phyloP scores from a whole-genome alignment of 1,139 yeast species.

The Geotrichum aggregatum region DNA sequence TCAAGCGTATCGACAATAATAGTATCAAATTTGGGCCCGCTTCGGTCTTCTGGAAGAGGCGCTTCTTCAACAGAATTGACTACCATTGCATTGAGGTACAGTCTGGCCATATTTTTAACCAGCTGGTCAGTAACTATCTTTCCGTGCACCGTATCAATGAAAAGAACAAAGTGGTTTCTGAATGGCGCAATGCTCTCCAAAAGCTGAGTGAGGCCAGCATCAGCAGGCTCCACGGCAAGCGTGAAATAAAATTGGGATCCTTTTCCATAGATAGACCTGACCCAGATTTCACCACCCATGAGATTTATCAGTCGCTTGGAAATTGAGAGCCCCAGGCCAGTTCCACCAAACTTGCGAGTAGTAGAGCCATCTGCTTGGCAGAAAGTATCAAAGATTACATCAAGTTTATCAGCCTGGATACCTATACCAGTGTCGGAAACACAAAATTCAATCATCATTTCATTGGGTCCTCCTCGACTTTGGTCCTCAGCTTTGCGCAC shows the following conservation, averaged over 20 bases:
- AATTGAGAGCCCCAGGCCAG: conserved; percentile 80
- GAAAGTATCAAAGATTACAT: conserved; percentile 79
- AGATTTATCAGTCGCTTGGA: conserved; percentile 80
- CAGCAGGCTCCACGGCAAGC: conserved; percentile 70
- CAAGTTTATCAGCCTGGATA: conserved; percentile 75
- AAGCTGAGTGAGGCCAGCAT: conserved; percentile 57
- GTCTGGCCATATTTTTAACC: conserved; percentile 46
- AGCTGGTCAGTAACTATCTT: conserved; percentile 54
- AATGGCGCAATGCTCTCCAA: conserved; percentile 71
- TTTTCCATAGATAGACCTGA: conserved; percentile 70
- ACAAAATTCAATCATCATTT: conserved; percentile 71
- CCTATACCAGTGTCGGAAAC: conserved; percentile 90
- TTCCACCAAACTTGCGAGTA: conserved; percentile 87
- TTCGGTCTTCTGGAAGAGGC: conserved; percentile 39
- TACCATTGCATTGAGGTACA: conserved; percentile 44
- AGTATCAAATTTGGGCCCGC: conserved; percentile 61
- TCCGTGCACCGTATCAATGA: conserved; percentile 77
- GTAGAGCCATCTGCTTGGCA: conserved; percentile 93
- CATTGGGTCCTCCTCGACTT: conserved; percentile 46
- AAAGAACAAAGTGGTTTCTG: conserved; percentile 48
- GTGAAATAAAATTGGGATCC: conserved; percentile 83
- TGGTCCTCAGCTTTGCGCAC: conserved; percentile 42
- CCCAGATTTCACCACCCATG: conserved; percentile 91
- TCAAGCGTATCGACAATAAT: conserved; percentile 77
- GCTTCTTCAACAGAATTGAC: conserved; percentile 44